Base-by-base conservation (phyloP, 1,284 basidiomycete genomes). In the Abortiporus biennis region DNA sequence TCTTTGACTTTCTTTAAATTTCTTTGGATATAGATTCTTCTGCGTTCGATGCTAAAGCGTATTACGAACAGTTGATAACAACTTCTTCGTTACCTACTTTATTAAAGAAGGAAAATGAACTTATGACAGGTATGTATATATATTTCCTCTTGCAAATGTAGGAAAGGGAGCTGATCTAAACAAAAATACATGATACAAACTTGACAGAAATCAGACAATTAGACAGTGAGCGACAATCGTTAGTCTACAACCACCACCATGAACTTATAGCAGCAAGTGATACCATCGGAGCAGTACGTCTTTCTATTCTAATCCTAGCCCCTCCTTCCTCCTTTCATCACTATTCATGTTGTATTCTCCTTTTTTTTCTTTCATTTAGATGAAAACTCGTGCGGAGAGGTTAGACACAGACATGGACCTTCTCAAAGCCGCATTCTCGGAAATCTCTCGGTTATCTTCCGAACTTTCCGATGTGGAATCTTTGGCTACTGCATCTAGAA, bases 191-290 rank as follows among this genome's bases (percentile, higher is more conserved):
- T 23, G 9, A 3, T 17, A 13, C 20, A 36, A 22, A 16, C 25
- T 17, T 21, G 3, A 21, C 38, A 87, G 90, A 93, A 62, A 93
- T 95, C 46, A 74, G 88, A 33, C 79, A 93, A 50, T 66, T 95
- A 3, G 90, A 94, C 46, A 82, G 85, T 51, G 92, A 94, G 57
- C 73, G 90, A 23, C 92, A 95, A 59, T 87, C 86, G 16, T 67
- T 95, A 29, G 92, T 95, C 3, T 95, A 95, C 59, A 93, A 95
- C 52, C 92, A 95, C 54, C 92, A 95, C 56, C 91, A 93, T 51
- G 92, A 95, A 55, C 78, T 95, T 16, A 92, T 95, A 36, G 86
- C 88, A 1, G 92, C 92, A 1, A 90, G 85, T 50, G 90, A 92
- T 54, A 95, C 92, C 4, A 94, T 95, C 48, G 79, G 81, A 46